Conservation (phyloP, 2,329 filamentous ascomycete genomes). For the Nannizzia gypsea region DNA sequence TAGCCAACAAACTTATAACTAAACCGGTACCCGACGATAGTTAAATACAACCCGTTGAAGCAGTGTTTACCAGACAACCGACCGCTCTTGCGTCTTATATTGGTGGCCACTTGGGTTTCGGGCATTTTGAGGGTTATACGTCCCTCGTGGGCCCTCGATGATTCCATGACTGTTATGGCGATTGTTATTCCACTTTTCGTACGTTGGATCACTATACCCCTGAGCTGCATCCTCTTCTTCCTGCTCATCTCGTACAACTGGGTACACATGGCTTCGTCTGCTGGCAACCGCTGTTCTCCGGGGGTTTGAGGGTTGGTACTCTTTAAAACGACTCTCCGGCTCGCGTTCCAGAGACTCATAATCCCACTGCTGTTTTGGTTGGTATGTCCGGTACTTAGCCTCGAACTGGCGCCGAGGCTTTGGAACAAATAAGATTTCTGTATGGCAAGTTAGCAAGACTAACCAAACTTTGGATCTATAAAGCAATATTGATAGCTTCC, state of each 20-base stretch:
- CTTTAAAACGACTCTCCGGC: neutral
- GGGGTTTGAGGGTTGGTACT: neutral
- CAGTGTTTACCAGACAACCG: neutral
- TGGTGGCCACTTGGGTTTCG: neutral
- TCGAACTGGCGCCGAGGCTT: neutral
- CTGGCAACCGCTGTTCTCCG: neutral
- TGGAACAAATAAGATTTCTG: neutral
- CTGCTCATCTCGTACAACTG: neutral
- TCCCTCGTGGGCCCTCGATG: neutral
- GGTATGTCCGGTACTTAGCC: neutral
- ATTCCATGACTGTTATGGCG: neutral
- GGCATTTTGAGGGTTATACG: neutral
- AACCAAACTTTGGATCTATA: too few species aligned
- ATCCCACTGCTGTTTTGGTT: neutral
- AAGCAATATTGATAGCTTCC: neutral
- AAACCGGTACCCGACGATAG: too few species aligned
- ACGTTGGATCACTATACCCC: neutral
- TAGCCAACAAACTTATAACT: neutral
- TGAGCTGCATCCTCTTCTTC: neutral
- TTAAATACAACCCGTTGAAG: neutral
- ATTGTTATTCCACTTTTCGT: neutral
- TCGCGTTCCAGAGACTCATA: neutral
- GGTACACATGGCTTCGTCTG: neutral
- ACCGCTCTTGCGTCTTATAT: neutral
- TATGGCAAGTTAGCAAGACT: neutral